These are phyloP conservation scores for Cercospora nicotianae DNA, from an alignment of 2,329 filamentous ascomycete species.

Conservation along the genomic window DNA sequence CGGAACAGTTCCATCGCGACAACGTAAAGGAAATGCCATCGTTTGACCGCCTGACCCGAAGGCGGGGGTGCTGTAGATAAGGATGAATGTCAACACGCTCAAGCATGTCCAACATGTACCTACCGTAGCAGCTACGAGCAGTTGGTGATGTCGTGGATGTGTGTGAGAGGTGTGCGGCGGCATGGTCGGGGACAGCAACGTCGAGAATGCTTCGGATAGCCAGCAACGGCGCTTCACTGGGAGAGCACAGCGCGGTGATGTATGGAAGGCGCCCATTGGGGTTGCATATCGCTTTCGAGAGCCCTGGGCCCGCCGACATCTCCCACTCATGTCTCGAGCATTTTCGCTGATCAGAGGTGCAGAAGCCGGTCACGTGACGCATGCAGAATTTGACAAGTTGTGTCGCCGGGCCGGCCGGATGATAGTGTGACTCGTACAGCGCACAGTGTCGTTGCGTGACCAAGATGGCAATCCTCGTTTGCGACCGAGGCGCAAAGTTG, in stretches of 20 bases:
- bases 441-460: background rate
- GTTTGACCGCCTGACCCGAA: slow-evolving; percentile 15
- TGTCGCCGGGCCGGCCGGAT: background rate
- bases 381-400: background rate
- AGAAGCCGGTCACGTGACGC: background rate
- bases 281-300: background rate
- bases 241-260: background rate
- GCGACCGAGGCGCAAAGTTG: background rate
- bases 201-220: background rate
- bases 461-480: background rate
- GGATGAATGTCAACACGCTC: background rate
- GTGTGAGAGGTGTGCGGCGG: background rate
- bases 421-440: background rate
- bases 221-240: background rate
- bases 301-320: background rate
- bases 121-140: background rate
- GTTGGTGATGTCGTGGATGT: background rate
- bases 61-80: slow-evolving; percentile 6
- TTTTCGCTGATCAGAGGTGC: slow-evolving; percentile 7
- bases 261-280: background rate
- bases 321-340: slow-evolving; percentile 5
- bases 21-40: slow-evolving; percentile 16
- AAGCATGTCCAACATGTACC: background rate
- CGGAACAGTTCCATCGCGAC: slow-evolving; percentile 28
- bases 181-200: background rate